These are phyloP conservation scores for Myrica gale DNA, from an alignment of 306 rosid species.

Conservation along the genomic window DNA sequence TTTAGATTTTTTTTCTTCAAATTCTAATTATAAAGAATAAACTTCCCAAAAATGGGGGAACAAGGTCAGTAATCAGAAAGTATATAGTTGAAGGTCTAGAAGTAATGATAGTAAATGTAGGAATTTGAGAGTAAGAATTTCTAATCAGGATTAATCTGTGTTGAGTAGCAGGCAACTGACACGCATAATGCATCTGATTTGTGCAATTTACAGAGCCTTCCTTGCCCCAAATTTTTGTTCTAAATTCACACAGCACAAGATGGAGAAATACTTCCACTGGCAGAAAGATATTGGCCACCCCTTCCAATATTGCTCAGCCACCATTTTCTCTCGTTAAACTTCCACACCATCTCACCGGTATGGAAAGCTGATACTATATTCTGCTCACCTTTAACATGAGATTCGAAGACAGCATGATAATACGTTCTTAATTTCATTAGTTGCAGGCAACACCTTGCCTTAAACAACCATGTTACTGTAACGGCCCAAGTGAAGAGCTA, in stretches of 20 bases:
- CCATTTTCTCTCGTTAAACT: neutral
- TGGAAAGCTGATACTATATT: neutral
- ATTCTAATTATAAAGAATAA: neutral
- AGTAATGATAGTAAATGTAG: neutral
- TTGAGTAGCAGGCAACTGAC: neutral
- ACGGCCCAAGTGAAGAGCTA: no score
- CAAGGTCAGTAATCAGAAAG: neutral
- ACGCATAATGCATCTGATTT: neutral
- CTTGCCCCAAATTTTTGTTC: neutral
- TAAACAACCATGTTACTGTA: no score
- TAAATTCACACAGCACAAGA: neutral
- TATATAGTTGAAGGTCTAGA: neutral
- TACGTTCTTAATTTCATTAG: no score
- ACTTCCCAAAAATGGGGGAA: neutral
- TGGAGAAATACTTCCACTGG: neutral
- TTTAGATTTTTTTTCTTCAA: constrained; percentile 1
- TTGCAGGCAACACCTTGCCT: no score
- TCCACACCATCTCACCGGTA: neutral
- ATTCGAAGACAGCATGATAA: neutral
- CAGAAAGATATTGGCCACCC: neutral
- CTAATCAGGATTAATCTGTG: neutral
- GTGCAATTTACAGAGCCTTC: neutral
- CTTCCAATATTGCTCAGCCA: neutral
- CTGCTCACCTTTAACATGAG: neutral
- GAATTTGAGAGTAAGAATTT: neutral